phyloP scores from a whole-genome alignment of 1,284 basidiomycete species.

The Vanrija humicola region DNA sequence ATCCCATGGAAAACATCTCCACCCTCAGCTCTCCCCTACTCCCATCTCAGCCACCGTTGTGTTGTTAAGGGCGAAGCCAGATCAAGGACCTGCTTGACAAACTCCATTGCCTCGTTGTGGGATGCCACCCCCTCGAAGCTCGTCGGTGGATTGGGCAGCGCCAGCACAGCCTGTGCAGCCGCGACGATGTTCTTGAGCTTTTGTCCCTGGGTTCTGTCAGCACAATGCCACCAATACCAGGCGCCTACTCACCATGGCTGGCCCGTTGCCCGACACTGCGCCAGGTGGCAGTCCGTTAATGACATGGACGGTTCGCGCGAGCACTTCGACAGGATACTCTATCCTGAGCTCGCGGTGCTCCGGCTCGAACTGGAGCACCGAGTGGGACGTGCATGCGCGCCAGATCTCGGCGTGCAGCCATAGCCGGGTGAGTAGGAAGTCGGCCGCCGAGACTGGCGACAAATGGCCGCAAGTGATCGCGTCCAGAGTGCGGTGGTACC shows the following conservation, averaged over 20 bases:
- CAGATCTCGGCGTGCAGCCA: constrained; percentile 2
- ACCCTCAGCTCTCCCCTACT: too few relatives aligned
- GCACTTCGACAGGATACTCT: constrained; percentile 1
- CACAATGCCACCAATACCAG: too few relatives aligned
- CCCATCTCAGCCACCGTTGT: too few relatives aligned
- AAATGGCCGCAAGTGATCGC: background rate
- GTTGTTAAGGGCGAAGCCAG: too few relatives aligned
- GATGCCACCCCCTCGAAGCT: too few relatives aligned
- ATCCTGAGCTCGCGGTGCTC: background rate
- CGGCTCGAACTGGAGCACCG: background rate
- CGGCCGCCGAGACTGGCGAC: background rate
- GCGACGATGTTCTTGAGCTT: too few relatives aligned
- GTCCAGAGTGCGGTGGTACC: background rate
- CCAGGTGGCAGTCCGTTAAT: background rate
- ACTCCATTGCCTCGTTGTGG: too few relatives aligned
- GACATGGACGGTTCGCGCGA: background rate
- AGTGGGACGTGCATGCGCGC: constrained; percentile 1
- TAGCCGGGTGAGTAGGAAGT: background rate
- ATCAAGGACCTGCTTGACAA: too few relatives aligned
- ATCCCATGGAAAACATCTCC: too few relatives aligned
- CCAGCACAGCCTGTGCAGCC: too few relatives aligned
- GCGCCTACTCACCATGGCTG: background rate
- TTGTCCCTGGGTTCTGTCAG: too few relatives aligned
- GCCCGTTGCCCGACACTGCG: background rate
- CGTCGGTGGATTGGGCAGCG: too few relatives aligned